A percentile compares a stretch with the other conserved stretches of the same genome.
phyloP scores from a whole-genome alignment of 2,329 filamentous ascomycete genomes.

The Sclerotinia borealis region DNA sequence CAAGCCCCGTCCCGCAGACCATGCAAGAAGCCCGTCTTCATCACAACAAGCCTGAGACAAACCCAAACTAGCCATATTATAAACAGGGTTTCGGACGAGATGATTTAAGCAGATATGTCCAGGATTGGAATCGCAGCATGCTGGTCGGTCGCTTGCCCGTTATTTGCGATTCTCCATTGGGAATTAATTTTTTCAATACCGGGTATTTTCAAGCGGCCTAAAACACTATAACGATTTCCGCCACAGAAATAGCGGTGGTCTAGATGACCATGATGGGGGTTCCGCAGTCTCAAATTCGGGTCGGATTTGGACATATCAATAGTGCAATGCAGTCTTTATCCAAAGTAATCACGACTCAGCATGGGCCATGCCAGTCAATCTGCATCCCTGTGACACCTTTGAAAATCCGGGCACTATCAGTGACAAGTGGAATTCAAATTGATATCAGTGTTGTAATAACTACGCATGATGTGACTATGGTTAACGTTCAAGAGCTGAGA shows the following conservation, averaged over 20 bases:
- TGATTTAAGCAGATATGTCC: neutral
- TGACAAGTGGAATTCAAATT: neutral
- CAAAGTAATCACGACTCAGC: neutral
- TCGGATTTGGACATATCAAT: neutral
- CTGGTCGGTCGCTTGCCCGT: neutral
- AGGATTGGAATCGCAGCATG: neutral
- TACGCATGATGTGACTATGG: neutral
- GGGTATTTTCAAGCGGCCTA: neutral
- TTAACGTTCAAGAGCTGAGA: neutral
- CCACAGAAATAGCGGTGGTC: neutral
- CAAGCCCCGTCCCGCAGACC: neutral
- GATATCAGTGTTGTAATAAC: neutral
- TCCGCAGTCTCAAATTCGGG: neutral
- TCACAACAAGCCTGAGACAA: conserved; percentile 7
- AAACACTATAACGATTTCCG: neutral
- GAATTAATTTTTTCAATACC: neutral
- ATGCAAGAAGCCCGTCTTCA: neutral
- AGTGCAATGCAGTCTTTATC: neutral
- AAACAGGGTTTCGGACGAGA: neutral
- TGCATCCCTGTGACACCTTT: neutral
- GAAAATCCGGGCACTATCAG: neutral
- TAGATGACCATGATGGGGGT: neutral
- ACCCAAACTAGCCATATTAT: neutral
- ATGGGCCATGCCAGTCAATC: neutral
- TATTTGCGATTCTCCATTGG: neutral